A percentile compares a stretch with the other conserved stretches of the same genome.
Evolutionary conservation across 2,329 filamentous ascomycete species (phyloP).

Genomic region (Laburnicola sp.): DNA sequence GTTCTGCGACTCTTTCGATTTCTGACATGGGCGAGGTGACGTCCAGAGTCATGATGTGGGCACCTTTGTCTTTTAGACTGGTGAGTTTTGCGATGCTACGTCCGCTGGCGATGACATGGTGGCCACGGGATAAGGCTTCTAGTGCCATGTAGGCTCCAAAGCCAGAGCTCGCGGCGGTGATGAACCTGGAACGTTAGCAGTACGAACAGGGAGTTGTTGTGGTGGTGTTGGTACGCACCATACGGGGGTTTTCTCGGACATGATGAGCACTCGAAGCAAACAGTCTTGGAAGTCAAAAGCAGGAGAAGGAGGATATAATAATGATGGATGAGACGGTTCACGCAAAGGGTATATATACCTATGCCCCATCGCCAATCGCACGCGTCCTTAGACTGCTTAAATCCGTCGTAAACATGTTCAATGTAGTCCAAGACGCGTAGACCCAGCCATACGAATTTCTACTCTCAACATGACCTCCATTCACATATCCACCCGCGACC

Average conservation of each 20-base stretch:
- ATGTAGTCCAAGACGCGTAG: too few species aligned
- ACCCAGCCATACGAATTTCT: too few species aligned
- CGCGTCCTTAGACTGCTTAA: too few species aligned
- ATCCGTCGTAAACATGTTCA: too few species aligned
- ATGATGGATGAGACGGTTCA: too few species aligned
- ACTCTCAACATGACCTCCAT: too few species aligned
- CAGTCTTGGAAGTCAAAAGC: too few species aligned
- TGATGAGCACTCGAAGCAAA: not conserved
- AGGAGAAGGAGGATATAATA: too few species aligned
- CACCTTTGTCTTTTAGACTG: constrained; percentile 41
- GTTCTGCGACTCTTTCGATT: constrained; percentile 43
- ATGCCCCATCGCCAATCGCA: too few species aligned
- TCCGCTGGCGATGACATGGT: constrained; percentile 55
- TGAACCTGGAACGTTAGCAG: not conserved
- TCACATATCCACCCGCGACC: too few species aligned
- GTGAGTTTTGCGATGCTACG: constrained; percentile 45
- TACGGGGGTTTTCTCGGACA: not conserved
- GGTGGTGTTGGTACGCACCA: not conserved
- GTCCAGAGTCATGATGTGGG: constrained; percentile 46
- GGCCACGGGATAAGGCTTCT: constrained; percentile 48
- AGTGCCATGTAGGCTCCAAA: constrained; percentile 53
- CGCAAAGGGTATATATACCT: too few species aligned
- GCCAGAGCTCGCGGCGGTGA: constrained; percentile 53
- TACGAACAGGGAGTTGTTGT: too few species aligned
- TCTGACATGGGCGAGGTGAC: constrained; percentile 44